Percentiles rank a stretch among this genome's conserved stretches.
Conservation (phyloP, 1,284 basidiomycete species). For the Hymenochaete sp. region DNA sequence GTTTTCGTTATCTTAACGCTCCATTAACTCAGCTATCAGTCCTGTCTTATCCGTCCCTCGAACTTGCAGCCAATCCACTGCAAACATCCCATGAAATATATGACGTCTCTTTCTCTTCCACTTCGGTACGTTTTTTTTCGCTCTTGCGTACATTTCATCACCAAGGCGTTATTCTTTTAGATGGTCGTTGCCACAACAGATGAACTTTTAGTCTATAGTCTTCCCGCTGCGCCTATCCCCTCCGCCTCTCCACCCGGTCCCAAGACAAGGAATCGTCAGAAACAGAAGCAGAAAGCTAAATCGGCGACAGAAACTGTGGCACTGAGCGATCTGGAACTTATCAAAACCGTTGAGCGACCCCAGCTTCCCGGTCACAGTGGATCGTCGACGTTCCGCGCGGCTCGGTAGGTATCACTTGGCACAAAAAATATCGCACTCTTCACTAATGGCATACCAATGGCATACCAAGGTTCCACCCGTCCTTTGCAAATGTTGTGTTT, state of each 20-base stretch:
- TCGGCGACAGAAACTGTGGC: conserved; percentile 7
- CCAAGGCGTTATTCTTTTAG: conserved; percentile 29
- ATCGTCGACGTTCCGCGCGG: conserved; percentile 63
- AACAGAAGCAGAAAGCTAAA: conserved; percentile 36
- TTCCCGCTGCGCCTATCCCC: conserved; percentile 26
- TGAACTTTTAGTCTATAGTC: conserved; percentile 51
- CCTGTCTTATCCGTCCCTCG: conserved; percentile 58
- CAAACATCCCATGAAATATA: conserved; percentile 61
- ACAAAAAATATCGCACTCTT: not conserved
- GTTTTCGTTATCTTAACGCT: conserved; percentile 9
- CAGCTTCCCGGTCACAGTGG: conserved; percentile 36
- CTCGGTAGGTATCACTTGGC: conserved; percentile 38
- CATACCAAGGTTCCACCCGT: conserved; percentile 49
- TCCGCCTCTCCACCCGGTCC: conserved; percentile 13
- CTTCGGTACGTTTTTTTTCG: conserved; percentile 28
- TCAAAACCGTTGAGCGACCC: conserved; percentile 49
- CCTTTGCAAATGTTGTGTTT: conserved; percentile 48
- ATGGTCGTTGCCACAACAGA: conserved; percentile 56
- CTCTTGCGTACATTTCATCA: conserved; percentile 7
- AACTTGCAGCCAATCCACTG: conserved; percentile 38
- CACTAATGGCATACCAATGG: not conserved
- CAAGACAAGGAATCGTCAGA: conserved; percentile 31
- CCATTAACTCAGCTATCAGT: conserved; percentile 48
- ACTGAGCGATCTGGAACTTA: conserved; percentile 33
- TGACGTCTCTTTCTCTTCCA: conserved; percentile 58